Evolutionary conservation across 2,329 filamentous ascomycete species (phyloP).

Genomic region (Zymoseptoria crescenta): DNA sequence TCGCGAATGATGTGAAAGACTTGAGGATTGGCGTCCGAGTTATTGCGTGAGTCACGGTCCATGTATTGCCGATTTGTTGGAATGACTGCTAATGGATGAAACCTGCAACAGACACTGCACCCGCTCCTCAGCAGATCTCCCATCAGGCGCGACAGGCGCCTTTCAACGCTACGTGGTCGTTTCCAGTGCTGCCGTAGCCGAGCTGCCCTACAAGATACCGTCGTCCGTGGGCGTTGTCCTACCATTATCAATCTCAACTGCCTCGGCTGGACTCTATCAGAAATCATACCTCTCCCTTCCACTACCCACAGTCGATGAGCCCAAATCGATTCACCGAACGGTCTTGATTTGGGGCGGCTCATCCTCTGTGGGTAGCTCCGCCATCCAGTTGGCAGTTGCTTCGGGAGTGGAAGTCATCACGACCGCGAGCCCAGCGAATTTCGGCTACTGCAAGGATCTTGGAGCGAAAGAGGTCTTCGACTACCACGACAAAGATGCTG

Average conservation of each 20-base stretch:
- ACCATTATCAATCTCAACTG: slow-evolving; percentile 37
- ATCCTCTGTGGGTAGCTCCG: slow-evolving; percentile 46
- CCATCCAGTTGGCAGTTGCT: slow-evolving; percentile 43
- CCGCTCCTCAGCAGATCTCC: slow-evolving; percentile 8
- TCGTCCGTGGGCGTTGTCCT: slow-evolving; percentile 35
- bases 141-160: slow-evolving; percentile 17
- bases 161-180: slow-evolving; percentile 30
- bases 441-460: slow-evolving; percentile 36
- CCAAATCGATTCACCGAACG: slow-evolving; percentile 21
- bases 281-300: slow-evolving; percentile 20
- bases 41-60: slow-evolving; percentile 26
- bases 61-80: background rate
- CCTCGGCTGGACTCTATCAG: slow-evolving; percentile 29
- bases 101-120: slow-evolving; percentile 10
- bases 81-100: background rate
- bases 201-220: slow-evolving; percentile 33
- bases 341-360: slow-evolving; percentile 48
- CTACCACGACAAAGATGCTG: slow-evolving; percentile 31
- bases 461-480: slow-evolving; percentile 45
- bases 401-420: slow-evolving; percentile 37
- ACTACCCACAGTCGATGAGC: slow-evolving; percentile 10
- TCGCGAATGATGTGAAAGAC: slow-evolving; percentile 39
- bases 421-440: slow-evolving; percentile 30
- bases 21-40: slow-evolving; percentile 41
- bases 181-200: slow-evolving; percentile 28